Percentiles rank a stretch among this genome's conserved stretches.
phyloP scores from a whole-genome alignment of 2,329 filamentous ascomycete genomes.

The Colletotrichum eremochloae region DNA sequence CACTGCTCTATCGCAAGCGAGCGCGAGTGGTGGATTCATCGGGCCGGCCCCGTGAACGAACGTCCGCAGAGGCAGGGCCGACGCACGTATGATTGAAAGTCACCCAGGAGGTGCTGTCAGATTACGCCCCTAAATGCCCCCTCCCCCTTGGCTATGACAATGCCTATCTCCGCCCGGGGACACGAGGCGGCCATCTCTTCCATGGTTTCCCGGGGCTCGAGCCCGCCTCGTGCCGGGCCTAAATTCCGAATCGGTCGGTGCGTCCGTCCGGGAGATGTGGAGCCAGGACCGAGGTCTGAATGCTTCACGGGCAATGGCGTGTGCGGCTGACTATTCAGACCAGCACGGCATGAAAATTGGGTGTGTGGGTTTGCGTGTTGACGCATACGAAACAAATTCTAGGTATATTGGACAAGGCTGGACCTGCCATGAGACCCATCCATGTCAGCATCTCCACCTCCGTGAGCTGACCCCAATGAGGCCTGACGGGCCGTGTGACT shows the following conservation, averaged over 20 bases:
- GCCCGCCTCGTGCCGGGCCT: conserved; percentile 17
- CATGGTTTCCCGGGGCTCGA: conserved; percentile 10
- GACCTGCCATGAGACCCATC: conserved; percentile 9
- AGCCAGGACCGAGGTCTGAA: background rate
- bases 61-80: background rate
- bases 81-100: background rate
- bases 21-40: background rate
- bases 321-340: conserved; percentile 11
- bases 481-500: background rate
- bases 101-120: background rate
- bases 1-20: background rate
- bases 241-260: conserved; percentile 32
- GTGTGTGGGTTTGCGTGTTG: background rate
- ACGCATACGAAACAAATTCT: background rate
- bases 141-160: background rate
- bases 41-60: background rate
- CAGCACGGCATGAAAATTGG: background rate
- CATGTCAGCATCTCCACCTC: conserved; percentile 31
- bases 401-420: conserved; percentile 13
- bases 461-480: conserved; percentile 16
- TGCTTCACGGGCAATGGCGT: background rate
- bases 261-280: conserved; percentile 27
- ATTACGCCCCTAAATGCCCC: background rate
- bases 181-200: background rate
- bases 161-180: background rate